Percentiles rank a stretch among this genome's conserved stretches.
These are phyloP conservation scores for Picochlorum sp. DNA, from an alignment of 139 green algal genomes.

Conservation along the genomic window DNA sequence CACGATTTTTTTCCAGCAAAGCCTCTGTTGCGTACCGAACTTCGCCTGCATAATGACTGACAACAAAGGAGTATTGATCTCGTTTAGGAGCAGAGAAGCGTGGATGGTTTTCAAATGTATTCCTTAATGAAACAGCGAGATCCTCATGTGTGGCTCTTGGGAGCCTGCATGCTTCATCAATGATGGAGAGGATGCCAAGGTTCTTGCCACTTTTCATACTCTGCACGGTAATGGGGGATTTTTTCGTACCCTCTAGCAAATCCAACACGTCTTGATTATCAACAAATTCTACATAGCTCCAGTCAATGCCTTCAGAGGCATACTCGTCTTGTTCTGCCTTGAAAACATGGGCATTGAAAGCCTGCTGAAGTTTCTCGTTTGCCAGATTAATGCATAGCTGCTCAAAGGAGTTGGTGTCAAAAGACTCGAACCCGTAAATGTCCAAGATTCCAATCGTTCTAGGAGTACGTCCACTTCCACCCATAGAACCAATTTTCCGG, in stretches of 20 bases:
- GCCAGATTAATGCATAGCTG: constrained; percentile 99
- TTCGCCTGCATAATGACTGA: constrained; percentile 65
- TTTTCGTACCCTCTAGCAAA: constrained; percentile 54
- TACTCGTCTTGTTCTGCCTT: constrained; percentile 80
- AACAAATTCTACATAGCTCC: constrained; percentile 94
- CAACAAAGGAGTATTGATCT: constrained; percentile 38
- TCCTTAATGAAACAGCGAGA: constrained; percentile 41
- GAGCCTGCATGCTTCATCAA: constrained; percentile 84
- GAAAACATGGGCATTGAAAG: constrained; percentile 93
- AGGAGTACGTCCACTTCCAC: constrained; percentile 3
- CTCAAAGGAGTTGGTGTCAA: constrained; percentile 78
- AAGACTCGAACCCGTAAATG: constrained; percentile 93
- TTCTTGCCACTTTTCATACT: neutral
- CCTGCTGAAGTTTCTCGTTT: constrained; percentile 96
- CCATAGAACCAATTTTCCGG: constrained; percentile 35
- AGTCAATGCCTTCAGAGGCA: constrained; percentile 86
- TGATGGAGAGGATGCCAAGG: constrained; percentile 74
- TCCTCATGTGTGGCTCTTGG: constrained; percentile 66
- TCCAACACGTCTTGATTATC: constrained; percentile 96
- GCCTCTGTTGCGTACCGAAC: constrained; percentile 34
- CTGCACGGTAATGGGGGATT: constrained; percentile 5
- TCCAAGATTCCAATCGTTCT: constrained; percentile 73
- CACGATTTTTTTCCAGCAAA: constrained; percentile 73
- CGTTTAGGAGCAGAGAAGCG: constrained; percentile 61
- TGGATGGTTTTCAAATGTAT: constrained; percentile 15